Percentiles rank a stretch among this genome's conserved stretches.
phyloP scores from a whole-genome alignment of 2,329 filamentous ascomycete species.

The Nigrospora oryzae region DNA sequence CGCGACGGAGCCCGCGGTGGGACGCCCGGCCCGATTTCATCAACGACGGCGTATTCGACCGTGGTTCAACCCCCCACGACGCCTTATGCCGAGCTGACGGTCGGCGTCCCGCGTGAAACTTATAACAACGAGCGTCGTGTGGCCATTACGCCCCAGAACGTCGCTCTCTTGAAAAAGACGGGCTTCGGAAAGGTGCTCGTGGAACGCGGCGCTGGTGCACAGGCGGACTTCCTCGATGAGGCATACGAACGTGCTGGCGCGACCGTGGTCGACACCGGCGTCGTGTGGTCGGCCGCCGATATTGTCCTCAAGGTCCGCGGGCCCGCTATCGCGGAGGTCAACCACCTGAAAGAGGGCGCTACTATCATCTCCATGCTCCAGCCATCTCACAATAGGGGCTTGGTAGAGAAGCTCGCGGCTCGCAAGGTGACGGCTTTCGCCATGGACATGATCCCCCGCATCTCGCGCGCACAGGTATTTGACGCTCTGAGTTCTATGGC shows the following conservation, averaged over 20 bases:
- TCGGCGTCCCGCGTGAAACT: constrained; percentile 75
- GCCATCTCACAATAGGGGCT: constrained; percentile 67
- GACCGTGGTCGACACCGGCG: constrained; percentile 59
- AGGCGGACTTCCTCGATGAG: constrained; percentile 69
- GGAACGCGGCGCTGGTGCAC: constrained; percentile 70
- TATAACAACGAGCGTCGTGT: constrained; percentile 74
- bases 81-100: constrained; percentile 64
- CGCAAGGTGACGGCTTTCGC: constrained; percentile 71
- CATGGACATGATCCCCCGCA: constrained; percentile 89
- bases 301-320: constrained; percentile 80
- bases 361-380: constrained; percentile 80
- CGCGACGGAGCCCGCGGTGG: constrained; percentile 9
- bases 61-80: constrained; percentile 31
- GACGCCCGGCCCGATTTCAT: constrained; percentile 11
- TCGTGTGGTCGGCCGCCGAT: constrained; percentile 67
- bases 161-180: constrained; percentile 74
- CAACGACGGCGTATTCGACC: constrained; percentile 19
- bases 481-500: constrained; percentile 89
- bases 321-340: constrained; percentile 62
- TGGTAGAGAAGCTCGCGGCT: constrained; percentile 65
- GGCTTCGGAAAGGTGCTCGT: constrained; percentile 71
- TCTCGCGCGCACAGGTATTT: constrained; percentile 81
- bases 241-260: constrained; percentile 74
- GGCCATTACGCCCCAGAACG: constrained; percentile 77
- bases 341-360: constrained; percentile 57